Evolutionary conservation across 768 basidiomycete genomes (phyloP).

Genomic region (Myochromella boudieri): DNA sequence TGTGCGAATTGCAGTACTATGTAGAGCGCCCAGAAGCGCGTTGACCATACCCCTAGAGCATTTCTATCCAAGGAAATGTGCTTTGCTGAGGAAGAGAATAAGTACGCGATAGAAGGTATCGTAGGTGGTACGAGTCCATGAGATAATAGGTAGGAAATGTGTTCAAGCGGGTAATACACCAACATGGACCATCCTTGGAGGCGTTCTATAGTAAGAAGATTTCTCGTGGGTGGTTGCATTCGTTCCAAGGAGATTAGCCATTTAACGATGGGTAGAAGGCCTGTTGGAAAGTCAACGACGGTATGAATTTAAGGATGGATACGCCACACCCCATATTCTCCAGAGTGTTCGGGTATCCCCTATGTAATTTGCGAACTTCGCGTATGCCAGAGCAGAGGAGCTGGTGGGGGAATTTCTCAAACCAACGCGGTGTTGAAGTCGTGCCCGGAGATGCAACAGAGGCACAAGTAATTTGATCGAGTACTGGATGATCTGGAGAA

Average conservation of each 20-base stretch:
- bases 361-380: slow-evolving; percentile 55
- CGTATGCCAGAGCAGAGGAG: slow-evolving; percentile 47
- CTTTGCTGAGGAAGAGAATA: slow-evolving; percentile 41
- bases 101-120: slow-evolving; percentile 44
- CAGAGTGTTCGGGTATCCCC: slow-evolving; percentile 73
- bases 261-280: slow-evolving; percentile 75
- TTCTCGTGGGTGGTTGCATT: slow-evolving; percentile 67
- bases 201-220: slow-evolving; percentile 74
- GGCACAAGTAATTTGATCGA: slow-evolving; percentile 69
- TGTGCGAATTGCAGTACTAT: slow-evolving; percentile 76
- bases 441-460: slow-evolving; percentile 63
- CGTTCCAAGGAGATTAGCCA: slow-evolving; percentile 79
- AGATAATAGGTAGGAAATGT: slow-evolving; percentile 64
- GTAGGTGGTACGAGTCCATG: slow-evolving; percentile 60
- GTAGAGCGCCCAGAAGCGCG: slow-evolving; percentile 81
- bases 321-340: slow-evolving; percentile 72
- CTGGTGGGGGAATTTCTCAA: slow-evolving; percentile 54
- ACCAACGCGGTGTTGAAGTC: slow-evolving; percentile 66
- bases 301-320: neutral
- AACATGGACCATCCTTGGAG: slow-evolving; percentile 82
- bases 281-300: slow-evolving; percentile 31
- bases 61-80: slow-evolving; percentile 44
- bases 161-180: slow-evolving; percentile 77
- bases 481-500: slow-evolving; percentile 67
- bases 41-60: slow-evolving; percentile 65